A percentile compares a stretch with the other conserved stretches of the same genome.
phyloP scores from a whole-genome alignment of 306 rosid genomes.

The Calophaca sinica region DNA sequence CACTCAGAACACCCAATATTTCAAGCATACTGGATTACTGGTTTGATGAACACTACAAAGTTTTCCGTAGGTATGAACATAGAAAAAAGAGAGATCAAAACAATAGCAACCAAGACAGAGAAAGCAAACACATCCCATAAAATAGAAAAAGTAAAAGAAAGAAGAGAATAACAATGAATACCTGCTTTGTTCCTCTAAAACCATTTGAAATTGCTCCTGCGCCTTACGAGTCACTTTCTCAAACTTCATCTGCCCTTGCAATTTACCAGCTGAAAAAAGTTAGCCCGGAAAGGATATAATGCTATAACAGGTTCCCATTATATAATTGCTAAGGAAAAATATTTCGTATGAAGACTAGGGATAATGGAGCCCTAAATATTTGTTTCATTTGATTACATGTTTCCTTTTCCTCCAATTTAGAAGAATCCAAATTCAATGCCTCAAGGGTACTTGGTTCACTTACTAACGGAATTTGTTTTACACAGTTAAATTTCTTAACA shows the following conservation, averaged over 20 bases:
- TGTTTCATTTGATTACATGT: neutral
- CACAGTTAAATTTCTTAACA: neutral
- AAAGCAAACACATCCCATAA: slow-evolving; percentile 24
- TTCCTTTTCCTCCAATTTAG: neutral
- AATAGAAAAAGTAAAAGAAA: slow-evolving; percentile 4
- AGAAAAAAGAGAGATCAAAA: slow-evolving; percentile 16
- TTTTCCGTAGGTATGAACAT: neutral
- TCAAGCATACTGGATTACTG: slow-evolving; percentile 12
- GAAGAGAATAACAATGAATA: slow-evolving; percentile 36
- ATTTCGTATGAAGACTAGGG: neutral
- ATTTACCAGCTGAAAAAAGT: slow-evolving; percentile 32
- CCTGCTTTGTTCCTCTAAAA: slow-evolving; percentile 95
- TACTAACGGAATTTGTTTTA: neutral
- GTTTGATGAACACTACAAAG: slow-evolving; percentile 1
- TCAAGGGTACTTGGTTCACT: neutral
- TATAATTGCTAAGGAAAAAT: slow-evolving; percentile 4
- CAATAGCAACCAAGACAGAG: slow-evolving; percentile 12
- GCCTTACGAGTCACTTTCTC: slow-evolving; percentile 97
- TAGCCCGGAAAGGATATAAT: slow-evolving; percentile 18
- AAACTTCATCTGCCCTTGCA: slow-evolving; percentile 73
- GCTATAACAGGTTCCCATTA: neutral
- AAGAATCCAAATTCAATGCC: slow-evolving; percentile 15
- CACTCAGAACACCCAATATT: slow-evolving; percentile 32
- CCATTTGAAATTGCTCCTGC: slow-evolving; percentile 96
- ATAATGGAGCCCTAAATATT: neutral